Base-by-base conservation (phyloP, 1,284 basidiomycete genomes). In the Marasmius oreades region DNA sequence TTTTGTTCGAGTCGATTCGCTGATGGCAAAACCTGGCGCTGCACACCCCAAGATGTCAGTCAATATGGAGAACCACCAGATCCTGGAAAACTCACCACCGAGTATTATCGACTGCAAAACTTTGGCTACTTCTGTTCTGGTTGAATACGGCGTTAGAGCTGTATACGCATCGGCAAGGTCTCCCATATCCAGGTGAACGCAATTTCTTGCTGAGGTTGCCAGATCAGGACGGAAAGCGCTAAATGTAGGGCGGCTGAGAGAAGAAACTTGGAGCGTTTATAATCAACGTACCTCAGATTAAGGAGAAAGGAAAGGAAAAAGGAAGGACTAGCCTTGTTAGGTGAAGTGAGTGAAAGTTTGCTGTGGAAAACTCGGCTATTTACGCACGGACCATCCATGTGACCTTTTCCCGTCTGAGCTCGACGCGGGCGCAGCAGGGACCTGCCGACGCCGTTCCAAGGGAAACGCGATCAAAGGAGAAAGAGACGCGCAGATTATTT, bases 401-500 rank as follows among this genome's bases (percentile, higher is more conserved):
- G 6, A 20, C 20, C n/a, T 6, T 42, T 5, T 5, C 10, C n/a
- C 5, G 1, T 11, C 7, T 24, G 12, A 16, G n/a, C 18, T 31
- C 33, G 12, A n/a, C 47, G 11, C 20, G 26, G 28, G 1, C 45
- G 23, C 74, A 16, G 61, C 67, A 37, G 62, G 65, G 63, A 55
- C 58, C 65, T n/a, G 62, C 68, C n/a, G n/a, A n/a, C n/a, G n/a
- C n/a, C 46, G 65, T 68, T 14, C 61, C 73, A 16, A 71, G 75
- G n/a, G 62, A 80, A 78, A 64, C 68, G 82, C 52, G 74, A 71
- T 43, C 72, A 81, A 59, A 84, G 83, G 63, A 72, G 81, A 28
- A 82, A 82, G 62, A 71, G 81, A 70, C 74, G 81, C 51, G 70
- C 76, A 10, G 72, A 67, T 0, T 80, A n/a, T 71, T 0, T 71